phyloP scores from a whole-genome alignment of 2,329 filamentous ascomycete genomes.

The Niveomyces coronatus region DNA sequence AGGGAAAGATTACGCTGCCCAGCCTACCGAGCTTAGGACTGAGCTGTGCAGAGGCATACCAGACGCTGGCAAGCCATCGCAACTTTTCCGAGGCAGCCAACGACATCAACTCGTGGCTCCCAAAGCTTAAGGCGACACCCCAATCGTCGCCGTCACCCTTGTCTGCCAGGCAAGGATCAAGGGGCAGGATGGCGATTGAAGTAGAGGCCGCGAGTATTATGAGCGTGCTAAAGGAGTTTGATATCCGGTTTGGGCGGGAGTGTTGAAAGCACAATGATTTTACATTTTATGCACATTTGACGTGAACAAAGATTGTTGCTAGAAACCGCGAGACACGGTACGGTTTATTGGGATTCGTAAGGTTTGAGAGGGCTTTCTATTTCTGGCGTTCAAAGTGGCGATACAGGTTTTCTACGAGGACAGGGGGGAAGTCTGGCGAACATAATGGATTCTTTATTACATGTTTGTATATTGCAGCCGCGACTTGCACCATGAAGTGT shows the following conservation, averaged over 20 bases:
- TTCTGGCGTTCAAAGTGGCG: background rate
- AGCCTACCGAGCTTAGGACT: constrained; percentile 44
- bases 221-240: constrained; percentile 75
- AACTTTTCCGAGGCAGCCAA: constrained; percentile 65
- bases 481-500: too few relatives aligned
- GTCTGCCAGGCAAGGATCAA: constrained; percentile 17
- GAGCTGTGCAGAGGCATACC: constrained; percentile 68
- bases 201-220: constrained; percentile 78
- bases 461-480: too few relatives aligned
- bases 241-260: constrained; percentile 55
- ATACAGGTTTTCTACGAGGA: too few relatives aligned
- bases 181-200: constrained; percentile 52
- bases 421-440: too few relatives aligned
- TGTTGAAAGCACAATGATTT: constrained; percentile 15
- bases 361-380: too few relatives aligned
- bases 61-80: constrained; percentile 65
- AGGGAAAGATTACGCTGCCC: constrained; percentile 25
- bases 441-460: too few relatives aligned
- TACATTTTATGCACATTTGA: background rate
- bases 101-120: constrained; percentile 66
- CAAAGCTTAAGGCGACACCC: constrained; percentile 57
- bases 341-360: too few relatives aligned
- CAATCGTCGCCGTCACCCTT: constrained; percentile 25
- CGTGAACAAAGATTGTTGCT: too few relatives aligned
- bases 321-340: too few relatives aligned